A percentile compares a stretch with the other conserved stretches of the same genome.
Conservation (phyloP, 805 yeast species). For the Hanseniaspora opuntiae region DNA sequence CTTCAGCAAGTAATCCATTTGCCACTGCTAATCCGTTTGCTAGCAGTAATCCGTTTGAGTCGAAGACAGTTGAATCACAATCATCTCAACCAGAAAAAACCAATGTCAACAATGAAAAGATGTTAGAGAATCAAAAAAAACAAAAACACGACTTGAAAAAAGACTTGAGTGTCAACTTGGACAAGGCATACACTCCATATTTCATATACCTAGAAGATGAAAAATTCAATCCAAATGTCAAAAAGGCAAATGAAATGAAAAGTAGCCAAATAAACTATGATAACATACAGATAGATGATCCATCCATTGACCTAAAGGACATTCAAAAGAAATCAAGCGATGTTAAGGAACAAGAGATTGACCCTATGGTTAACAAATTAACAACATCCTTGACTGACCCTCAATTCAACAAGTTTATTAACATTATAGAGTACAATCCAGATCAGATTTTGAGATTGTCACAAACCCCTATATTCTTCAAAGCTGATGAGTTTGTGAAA, state of each 20-base stretch:
- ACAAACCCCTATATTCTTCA: constrained; percentile 12
- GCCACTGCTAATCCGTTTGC: constrained; percentile 18
- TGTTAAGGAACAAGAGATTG: constrained; percentile 15
- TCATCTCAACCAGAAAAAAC: not conserved
- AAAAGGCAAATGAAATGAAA: constrained; percentile 35
- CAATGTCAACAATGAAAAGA: not conserved
- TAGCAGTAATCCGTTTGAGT: constrained; percentile 10
- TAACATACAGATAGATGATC: constrained; percentile 38
- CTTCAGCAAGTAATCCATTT: not conserved
- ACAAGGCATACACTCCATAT: constrained; percentile 42
- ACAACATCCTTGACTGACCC: constrained; percentile 55
- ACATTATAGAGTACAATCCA: constrained; percentile 66
- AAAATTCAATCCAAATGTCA: constrained; percentile 38
- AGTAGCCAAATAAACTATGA: constrained; percentile 19
- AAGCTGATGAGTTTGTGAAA: constrained; percentile 10
- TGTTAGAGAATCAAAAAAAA: constrained; percentile 22
- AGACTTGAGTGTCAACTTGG: constrained; percentile 17
- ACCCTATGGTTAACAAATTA: constrained; percentile 36
- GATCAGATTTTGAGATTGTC: constrained; percentile 62
- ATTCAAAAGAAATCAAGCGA: constrained; percentile 17
- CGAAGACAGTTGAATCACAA: constrained; percentile 5
- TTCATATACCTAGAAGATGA: constrained; percentile 65
- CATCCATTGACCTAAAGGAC: constrained; percentile 26
- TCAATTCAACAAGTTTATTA: constrained; percentile 66
- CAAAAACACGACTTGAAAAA: constrained; percentile 21